Conservation (phyloP, 108 stramenopile genomes). For the Pseudonitzschia delicatissima region DNA sequence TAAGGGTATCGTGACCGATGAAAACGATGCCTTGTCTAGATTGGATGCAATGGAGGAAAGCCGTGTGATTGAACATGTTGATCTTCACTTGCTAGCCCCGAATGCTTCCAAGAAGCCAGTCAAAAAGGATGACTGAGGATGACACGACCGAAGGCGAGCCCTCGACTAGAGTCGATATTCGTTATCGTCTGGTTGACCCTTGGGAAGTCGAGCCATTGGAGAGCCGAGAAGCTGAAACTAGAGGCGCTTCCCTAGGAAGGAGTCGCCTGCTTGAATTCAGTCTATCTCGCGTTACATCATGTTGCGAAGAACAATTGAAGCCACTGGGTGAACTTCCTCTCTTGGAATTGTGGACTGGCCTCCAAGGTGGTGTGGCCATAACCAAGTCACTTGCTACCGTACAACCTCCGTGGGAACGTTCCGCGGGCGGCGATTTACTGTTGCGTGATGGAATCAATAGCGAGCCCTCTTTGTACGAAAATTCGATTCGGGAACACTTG, state of each 20-base stretch:
- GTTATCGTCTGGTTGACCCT: slow-evolving; percentile 86
- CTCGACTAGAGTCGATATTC: slow-evolving; percentile 37
- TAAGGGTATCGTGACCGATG: slow-evolving; percentile 49
- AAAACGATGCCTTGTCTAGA: slow-evolving; percentile 52
- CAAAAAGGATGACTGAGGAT: slow-evolving; percentile 20
- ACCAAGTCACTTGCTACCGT: slow-evolving; percentile 80
- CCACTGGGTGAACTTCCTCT: slow-evolving; percentile 61
- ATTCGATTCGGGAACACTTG: slow-evolving; percentile 76
- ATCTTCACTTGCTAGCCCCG: slow-evolving; percentile 28
- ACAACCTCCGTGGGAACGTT: slow-evolving; percentile 83
- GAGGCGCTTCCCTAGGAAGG: slow-evolving; percentile 69
- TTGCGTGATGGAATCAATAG: slow-evolving; percentile 49
- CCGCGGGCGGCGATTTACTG: slow-evolving; percentile 74
- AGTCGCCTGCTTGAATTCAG: slow-evolving; percentile 59
- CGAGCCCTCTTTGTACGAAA: slow-evolving; percentile 53
- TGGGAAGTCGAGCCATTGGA: slow-evolving; percentile 87
- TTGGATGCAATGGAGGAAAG: slow-evolving; percentile 62
- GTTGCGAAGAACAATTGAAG: slow-evolving; percentile 59
- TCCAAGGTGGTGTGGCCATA: slow-evolving; percentile 61
- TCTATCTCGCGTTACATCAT: slow-evolving; percentile 48
- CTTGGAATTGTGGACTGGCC: slow-evolving; percentile 65
- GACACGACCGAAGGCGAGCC: slow-evolving; percentile 18
- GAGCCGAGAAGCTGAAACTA: slow-evolving; percentile 70
- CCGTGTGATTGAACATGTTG: slow-evolving; percentile 75
- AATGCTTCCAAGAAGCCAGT: slow-evolving; percentile 26